Base-by-base conservation (phyloP, 2,329 filamentous ascomycete genomes). In the Metarhizium album region DNA sequence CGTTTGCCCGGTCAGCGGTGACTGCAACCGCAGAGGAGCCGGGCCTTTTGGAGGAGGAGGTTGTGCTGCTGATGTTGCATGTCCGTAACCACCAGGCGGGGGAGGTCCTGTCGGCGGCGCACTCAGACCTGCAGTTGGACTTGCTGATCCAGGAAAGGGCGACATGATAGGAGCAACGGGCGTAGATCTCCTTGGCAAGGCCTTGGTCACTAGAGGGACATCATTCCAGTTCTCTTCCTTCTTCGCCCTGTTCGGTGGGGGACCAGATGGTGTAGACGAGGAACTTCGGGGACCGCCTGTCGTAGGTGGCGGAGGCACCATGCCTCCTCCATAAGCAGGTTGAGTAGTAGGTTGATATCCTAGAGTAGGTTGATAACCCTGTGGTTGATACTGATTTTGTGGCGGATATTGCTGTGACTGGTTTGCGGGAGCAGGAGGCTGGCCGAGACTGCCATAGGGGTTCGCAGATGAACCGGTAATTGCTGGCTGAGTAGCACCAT, bases 171-270 rank as follows among this genome's bases (percentile, higher is more conserved):
- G 74, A 48, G 82, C 79, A 20, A 81, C 73, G 50, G 90, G 89
- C 1, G 91, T 96, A 45, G 76, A 76, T 63, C 84, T 81, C 57
- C 90, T 82, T 14, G 80, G 78, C n/a, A 85, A 76, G 50, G 78
- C 72, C 71, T 91, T 88, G 45, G 80, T 76, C 45, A 97, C 86
- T 60, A 95, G 79, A 1, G 93, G 93, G 48, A 94, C 85, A 67
- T 98, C 93, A 59, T 98, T 98, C 93, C 93, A 98, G 59, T 87
- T 86, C 27, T 84, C 80, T 55, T 84, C 83, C 56, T 86, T 84
- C 62, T 83, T 84, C 52, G 80, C 74, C 61, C 81, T 82, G 9
- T 87, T 80, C 18, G 87, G 81, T 22, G 89, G 83, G 40, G 81
- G 75, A 23, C 76, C 76, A 13, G 87, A 84, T n/a, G 83, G 78